Evolutionary conservation across 2,329 filamentous ascomycete species (phyloP), one percentile per base, ranked within the genome.

Genomic region (Penicillium sp.): DNA sequence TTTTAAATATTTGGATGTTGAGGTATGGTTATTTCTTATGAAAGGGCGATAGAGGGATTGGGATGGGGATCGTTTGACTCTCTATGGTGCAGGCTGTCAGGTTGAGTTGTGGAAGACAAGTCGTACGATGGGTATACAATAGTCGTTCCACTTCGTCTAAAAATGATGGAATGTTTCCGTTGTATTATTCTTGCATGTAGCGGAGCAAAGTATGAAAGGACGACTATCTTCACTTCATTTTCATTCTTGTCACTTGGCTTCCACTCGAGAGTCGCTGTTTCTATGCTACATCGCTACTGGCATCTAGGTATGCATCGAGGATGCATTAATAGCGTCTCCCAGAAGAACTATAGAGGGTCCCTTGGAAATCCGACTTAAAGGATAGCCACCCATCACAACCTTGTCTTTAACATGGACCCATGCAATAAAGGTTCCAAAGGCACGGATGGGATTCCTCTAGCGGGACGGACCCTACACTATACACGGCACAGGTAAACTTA

Each of bases 231-330:
- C 24, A 6, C 24, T 27, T 27, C 44, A 44, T 24, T n/a, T 16
- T 35, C 14, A 37, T 39, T 11, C 27, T 24, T 19, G 22, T 40
- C n/a, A 9, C 6, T 27, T 41, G 11, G 4, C 19, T 55, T 10
- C 24, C 9, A 40, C 50, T 31, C 41, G 22, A 14, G 9, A 13
- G 6, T 24, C 35, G 27, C 39, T 14, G 24, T 27, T 13, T 27
- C 47, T 14, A 51, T 55, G n/a, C 46, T 36, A 55, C 51, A 24
- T 24, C n/a, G 40, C 50, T 58, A 50, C 52, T 59, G 47, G 47
- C 52, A 59, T 47, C 47, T 10, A 31, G 27, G 27, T 35, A 47
- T 46, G 4, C n/a, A 33, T 10, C 37, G 40, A 2, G 9, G 35
- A 16, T 47, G 14, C 16, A 46, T 36, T 16, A 18, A 16, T 40